phyloP scores from a whole-genome alignment of 2,329 filamentous ascomycete species.

The Ascomycota sp. region DNA sequence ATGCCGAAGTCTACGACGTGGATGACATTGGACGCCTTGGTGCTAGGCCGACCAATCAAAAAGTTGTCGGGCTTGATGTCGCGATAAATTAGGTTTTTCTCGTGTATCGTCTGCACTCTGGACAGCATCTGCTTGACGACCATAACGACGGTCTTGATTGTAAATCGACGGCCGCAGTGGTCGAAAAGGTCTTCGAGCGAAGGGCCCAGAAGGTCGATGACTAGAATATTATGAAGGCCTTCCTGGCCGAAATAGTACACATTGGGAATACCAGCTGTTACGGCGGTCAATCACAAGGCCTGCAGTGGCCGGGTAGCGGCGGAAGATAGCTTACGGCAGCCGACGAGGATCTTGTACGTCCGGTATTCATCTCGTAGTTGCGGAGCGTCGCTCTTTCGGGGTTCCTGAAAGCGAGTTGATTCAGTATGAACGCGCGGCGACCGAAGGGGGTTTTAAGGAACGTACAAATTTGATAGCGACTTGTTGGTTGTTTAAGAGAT shows the following conservation, averaged over 20 bases:
- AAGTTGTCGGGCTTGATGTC: slow-evolving; percentile 99
- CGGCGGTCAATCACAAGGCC: slow-evolving; percentile 6
- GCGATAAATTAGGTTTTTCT: slow-evolving; percentile 97
- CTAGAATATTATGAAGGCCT: slow-evolving; percentile 94
- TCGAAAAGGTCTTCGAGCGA: slow-evolving; percentile 95
- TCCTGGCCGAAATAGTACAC: slow-evolving; percentile 99
- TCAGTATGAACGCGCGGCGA: neutral
- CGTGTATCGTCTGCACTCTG: slow-evolving; percentile 81
- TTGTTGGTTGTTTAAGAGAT: slow-evolving; percentile 96
- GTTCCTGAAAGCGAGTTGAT: slow-evolving; percentile 43
- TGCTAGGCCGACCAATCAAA: slow-evolving; percentile 77
- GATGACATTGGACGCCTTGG: slow-evolving; percentile 92
- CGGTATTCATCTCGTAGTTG: slow-evolving; percentile 96
- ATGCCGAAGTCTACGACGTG: slow-evolving; percentile 98
- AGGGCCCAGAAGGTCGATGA: slow-evolving; percentile 88
- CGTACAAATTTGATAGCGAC: slow-evolving; percentile 98
- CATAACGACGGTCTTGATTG: slow-evolving; percentile 97
- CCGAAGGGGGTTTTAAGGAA: slow-evolving; percentile 8
- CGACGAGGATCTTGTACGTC: slow-evolving; percentile 97
- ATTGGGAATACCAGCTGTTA: slow-evolving; percentile 84
- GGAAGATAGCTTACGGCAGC: slow-evolving; percentile 58
- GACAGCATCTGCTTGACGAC: slow-evolving; percentile 98
- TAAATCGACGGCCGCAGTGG: slow-evolving; percentile 86
- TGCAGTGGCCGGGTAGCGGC: neutral
- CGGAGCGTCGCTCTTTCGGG: slow-evolving; percentile 92